phyloP scores from a whole-genome alignment of 1,139 yeast species.

The Schwanniomyces etchellsii region DNA sequence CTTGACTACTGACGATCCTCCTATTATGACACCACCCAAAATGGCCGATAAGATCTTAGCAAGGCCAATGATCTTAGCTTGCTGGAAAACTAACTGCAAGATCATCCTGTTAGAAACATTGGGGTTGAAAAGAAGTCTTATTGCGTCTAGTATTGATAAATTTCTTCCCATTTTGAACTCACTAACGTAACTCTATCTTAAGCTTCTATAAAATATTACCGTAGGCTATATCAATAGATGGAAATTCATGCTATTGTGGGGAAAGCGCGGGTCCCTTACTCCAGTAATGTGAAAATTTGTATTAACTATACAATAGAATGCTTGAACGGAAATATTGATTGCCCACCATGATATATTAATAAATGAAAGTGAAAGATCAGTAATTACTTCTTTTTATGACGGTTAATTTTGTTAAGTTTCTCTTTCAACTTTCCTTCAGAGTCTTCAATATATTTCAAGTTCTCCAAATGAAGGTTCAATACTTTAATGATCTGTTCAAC shows the following conservation, averaged over 20 bases:
- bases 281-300: too few relatives aligned
- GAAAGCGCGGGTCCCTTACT: too few relatives aligned
- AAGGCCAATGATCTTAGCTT: constrained; percentile 30
- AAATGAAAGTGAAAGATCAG: neutral
- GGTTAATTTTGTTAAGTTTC: constrained; percentile 43
- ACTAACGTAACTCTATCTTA: too few relatives aligned
- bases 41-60: constrained; percentile 30
- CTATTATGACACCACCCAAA: constrained; percentile 34
- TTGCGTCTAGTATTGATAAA: constrained; percentile 16
- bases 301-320: too few relatives aligned
- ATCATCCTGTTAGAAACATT: constrained; percentile 36
- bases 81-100: constrained; percentile 34
- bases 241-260: neutral
- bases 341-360: too few relatives aligned
- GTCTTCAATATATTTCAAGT: constrained; percentile 80
- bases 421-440: constrained; percentile 64
- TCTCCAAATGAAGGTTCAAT: constrained; percentile 83
- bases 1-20: constrained; percentile 35
- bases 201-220: too few relatives aligned
- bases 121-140: constrained; percentile 34
- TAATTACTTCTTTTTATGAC: constrained; percentile 3
- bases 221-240: neutral
- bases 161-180: constrained; percentile 10
- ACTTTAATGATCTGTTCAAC: constrained; percentile 69
- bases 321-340: too few relatives aligned